Percentiles rank a stretch among this genome's conserved stretches.
phyloP scores from a whole-genome alignment of 2,329 filamentous ascomycete genomes.

The Cladophialophora exuberans region DNA sequence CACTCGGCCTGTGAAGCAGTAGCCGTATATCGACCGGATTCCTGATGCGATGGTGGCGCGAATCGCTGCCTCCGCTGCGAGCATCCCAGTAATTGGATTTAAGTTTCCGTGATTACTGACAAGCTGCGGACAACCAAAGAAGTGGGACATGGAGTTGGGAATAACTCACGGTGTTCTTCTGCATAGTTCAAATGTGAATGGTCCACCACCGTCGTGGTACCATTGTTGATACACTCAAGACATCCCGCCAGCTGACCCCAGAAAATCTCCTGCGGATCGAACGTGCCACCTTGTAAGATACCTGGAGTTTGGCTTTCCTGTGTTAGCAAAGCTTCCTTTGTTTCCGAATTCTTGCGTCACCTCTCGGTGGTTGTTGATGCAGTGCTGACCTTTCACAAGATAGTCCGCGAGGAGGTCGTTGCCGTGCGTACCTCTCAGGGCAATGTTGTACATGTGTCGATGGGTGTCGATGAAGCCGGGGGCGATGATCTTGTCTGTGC shows the following conservation, averaged over 20 bases:
- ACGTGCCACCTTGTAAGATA: slow-evolving; percentile 42
- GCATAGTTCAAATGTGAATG: slow-evolving; percentile 37
- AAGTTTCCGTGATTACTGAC: too few relatives aligned
- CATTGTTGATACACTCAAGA: slow-evolving; percentile 18
- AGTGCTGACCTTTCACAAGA: slow-evolving; percentile 12
- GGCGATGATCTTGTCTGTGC: slow-evolving; percentile 36
- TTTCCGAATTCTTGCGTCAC: background rate
- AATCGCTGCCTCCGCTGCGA: slow-evolving; percentile 30
- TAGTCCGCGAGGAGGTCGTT: slow-evolving; percentile 16
- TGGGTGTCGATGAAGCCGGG: slow-evolving; percentile 39
- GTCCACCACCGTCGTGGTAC: slow-evolving; percentile 36
- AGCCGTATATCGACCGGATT: slow-evolving; percentile 37
- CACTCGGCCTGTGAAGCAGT: slow-evolving; percentile 30
- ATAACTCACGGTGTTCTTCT: slow-evolving; percentile 29
- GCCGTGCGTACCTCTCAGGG: slow-evolving; percentile 15
- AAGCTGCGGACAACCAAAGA: too few relatives aligned
- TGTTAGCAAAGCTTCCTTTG: background rate
- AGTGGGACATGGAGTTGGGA: background rate
- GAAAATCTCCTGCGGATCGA: slow-evolving; percentile 46
- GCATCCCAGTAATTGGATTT: too few relatives aligned
- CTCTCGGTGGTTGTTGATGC: slow-evolving; percentile 31
- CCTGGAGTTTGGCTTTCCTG: slow-evolving; percentile 34
- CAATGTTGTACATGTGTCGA: slow-evolving; percentile 41
- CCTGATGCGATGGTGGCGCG: slow-evolving; percentile 35
- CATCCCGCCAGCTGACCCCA: slow-evolving; percentile 38